A percentile compares a stretch with the other conserved stretches of the same genome.
Evolutionary conservation across 257 asterid genomes (phyloP).

Genomic region (Solanum clarkiae): DNA sequence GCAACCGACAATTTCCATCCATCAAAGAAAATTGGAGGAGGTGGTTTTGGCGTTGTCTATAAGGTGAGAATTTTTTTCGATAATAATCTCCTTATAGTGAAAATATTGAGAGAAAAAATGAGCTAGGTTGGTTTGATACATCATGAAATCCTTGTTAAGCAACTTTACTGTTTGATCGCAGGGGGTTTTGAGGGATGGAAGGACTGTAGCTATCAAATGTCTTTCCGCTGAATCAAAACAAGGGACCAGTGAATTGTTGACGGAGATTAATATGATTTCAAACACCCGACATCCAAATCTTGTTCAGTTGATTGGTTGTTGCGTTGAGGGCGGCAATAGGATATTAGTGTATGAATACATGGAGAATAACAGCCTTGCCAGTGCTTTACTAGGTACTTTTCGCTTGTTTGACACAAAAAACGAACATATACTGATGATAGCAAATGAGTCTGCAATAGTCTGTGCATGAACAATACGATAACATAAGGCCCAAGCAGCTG

Average conservation of each 20-base stretch:
- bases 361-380: constrained; percentile 79
- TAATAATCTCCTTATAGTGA: not conserved
- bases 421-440: not conserved
- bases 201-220: constrained; percentile 57
- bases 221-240: constrained; percentile 77
- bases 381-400: constrained; percentile 52
- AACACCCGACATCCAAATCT: constrained; percentile 57
- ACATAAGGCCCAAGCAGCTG: not conserved
- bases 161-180: constrained; percentile 5
- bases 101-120: not conserved
- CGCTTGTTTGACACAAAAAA: not conserved
- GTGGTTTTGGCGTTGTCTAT: constrained; percentile 75
- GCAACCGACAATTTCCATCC: constrained; percentile 59
- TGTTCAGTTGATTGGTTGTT: constrained; percentile 65
- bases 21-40: constrained; percentile 66
- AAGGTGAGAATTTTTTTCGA: constrained; percentile 23
- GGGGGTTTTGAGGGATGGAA: constrained; percentile 78
- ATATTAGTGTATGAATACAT: constrained; percentile 64
- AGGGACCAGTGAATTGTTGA: constrained; percentile 65
- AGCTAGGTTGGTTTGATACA: not conserved
- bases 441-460: not conserved
- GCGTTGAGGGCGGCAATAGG: constrained; percentile 49
- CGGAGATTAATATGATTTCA: constrained; percentile 60
- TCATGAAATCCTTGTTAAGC: not conserved
- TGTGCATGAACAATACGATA: not conserved